Evolutionary conservation across 1,139 yeast genomes (phyloP), one percentile per base, ranked within the genome.

Genomic region (Diutina catenulata): DNA sequence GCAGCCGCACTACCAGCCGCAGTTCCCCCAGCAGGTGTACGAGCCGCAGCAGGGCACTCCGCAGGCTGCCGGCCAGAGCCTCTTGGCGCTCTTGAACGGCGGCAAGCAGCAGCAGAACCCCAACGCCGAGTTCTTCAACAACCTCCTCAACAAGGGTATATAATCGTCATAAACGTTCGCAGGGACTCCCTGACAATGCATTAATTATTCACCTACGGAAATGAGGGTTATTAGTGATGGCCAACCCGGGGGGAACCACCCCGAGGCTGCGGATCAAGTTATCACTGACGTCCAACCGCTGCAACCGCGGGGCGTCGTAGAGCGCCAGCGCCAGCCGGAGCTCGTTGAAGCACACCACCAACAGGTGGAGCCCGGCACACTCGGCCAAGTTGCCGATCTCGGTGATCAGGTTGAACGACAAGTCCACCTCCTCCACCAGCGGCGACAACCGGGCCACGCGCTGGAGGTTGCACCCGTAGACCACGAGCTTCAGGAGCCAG

Each of bases 101-200:
- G 26, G 35, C 18, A 10, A 22, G 4, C 13, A 6, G 7, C 6
- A 10, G 11, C 11, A 5, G 10, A 15, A 15, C 15, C 25, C 35
- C 4, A 31, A 31, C 11, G 25, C 25, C 9, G 35, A 31, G 10
- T 31, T 31, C n/a, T 31, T 31, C 35, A 21, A 31, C 5, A 31
- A 31, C 26, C 35, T 31, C 15, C 21, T 31, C 15, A 21, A 21
- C 14, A 31, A 21, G 15, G n/a, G n/a, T n/a, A n/a, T n/a, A n/a
- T n/a, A n/a, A n/a, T n/a, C n/a, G n/a, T n/a, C n/a, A n/a, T n/a
- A n/a, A n/a, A n/a, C n/a, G n/a, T n/a, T n/a, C n/a, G n/a, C n/a
- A n/a, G n/a, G n/a, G n/a, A n/a, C n/a, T n/a, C n/a, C n/a, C n/a
- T n/a, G n/a, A n/a, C n/a, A n/a, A n/a, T n/a, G n/a, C n/a, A n/a